Conservation (phyloP, 1,284 basidiomycete genomes). For the Cystobasidium sp. region DNA sequence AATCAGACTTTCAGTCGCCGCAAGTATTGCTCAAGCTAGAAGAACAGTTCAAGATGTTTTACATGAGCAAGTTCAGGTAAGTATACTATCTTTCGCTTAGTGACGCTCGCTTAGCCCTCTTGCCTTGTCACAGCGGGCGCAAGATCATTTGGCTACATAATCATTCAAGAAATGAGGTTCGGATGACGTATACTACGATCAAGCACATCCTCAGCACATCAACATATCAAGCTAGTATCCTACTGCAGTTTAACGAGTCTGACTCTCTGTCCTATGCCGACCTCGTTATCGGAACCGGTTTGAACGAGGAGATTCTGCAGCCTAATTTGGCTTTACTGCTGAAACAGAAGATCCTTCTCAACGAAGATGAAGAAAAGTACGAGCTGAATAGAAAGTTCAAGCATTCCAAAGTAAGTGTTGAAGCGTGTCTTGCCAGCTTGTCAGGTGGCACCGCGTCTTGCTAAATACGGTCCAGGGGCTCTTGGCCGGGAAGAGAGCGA, state of each 20-base stretch:
- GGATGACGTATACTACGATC: slow-evolving; percentile 85
- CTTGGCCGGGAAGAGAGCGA: background rate
- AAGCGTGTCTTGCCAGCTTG: background rate
- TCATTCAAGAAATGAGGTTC: slow-evolving; percentile 92
- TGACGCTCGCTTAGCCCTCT: background rate
- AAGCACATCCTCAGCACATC: slow-evolving; percentile 96
- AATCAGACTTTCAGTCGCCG: slow-evolving; percentile 87
- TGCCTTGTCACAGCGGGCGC: slow-evolving; percentile 66
- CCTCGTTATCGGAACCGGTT: slow-evolving; percentile 77
- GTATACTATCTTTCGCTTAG: background rate
- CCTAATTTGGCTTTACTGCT: slow-evolving; percentile 81
- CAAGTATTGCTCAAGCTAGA: slow-evolving; percentile 82
- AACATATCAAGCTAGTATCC: slow-evolving; percentile 91
- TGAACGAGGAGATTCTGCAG: slow-evolving; percentile 78
- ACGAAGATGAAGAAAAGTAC: slow-evolving; percentile 74
- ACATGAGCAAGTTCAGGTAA: slow-evolving; percentile 79
- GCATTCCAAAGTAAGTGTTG: slow-evolving; percentile 75
- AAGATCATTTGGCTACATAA: slow-evolving; percentile 99
- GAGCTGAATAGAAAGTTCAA: slow-evolving; percentile 94
- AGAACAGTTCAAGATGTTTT: slow-evolving; percentile 91
- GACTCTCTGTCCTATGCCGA: slow-evolving; percentile 83
- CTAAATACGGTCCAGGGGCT: no score
- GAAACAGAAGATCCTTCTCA: slow-evolving; percentile 85
- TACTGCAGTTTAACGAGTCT: slow-evolving; percentile 86
- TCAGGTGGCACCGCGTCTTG: no score